Percentiles rank a stretch among this genome's conserved stretches.
Evolutionary conservation across 495 filamentous ascomycete genomes (phyloP).

Genomic region (Bacidia gigantensis): DNA sequence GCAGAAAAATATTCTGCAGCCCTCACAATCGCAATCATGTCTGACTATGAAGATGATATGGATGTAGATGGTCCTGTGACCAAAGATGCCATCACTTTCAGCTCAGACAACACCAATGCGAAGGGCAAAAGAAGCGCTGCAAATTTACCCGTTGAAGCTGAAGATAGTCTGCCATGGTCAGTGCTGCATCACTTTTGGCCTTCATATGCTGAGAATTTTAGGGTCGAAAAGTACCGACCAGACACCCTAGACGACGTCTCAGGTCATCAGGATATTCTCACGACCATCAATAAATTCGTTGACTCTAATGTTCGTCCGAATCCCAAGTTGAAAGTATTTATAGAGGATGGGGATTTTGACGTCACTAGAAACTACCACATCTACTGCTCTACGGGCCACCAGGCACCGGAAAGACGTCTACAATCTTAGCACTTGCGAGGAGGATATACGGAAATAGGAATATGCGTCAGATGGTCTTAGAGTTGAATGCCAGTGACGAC

Average conservation of each 20-base stretch:
- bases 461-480: conserved; percentile 94
- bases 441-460: conserved; percentile 86
- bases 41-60: conserved; percentile 84
- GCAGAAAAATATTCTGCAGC: neutral
- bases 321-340: neutral
- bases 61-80: conserved; percentile 55
- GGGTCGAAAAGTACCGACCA: conserved; percentile 98
- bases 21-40: conserved; percentile 44
- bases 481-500: conserved; percentile 94
- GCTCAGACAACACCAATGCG: conserved; percentile 42
- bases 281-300: conserved; percentile 94
- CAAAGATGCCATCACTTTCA: conserved; percentile 43
- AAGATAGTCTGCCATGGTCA: conserved; percentile 89
- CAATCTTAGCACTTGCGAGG: conserved; percentile 78
- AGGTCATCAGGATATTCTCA: conserved; percentile 93
- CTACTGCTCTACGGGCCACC: conserved; percentile 96
- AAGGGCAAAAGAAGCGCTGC: conserved; percentile 87
- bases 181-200: conserved; percentile 5
- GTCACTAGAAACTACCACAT: conserved; percentile 63
- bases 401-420: conserved; percentile 94
- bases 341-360: conserved; percentile 3
- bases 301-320: conserved; percentile 54
- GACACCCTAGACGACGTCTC: conserved; percentile 80
- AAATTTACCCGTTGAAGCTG: conserved; percentile 84
- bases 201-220: conserved; percentile 25